Evolutionary conservation across 1,284 basidiomycete genomes (phyloP).

Genomic region (Nidula niveotomentosa): DNA sequence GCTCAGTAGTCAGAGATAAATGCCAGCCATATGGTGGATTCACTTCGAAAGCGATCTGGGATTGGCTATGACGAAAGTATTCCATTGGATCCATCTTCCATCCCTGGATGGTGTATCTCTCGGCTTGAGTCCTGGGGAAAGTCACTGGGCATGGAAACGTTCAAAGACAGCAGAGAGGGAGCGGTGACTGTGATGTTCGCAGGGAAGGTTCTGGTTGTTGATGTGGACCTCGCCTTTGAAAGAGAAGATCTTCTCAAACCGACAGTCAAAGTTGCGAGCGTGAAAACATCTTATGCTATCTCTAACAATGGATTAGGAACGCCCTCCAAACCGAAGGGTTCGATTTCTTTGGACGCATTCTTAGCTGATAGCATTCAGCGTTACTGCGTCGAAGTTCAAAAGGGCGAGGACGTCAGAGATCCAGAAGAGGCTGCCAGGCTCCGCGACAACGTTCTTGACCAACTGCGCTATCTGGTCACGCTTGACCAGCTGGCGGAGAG

Average conservation of each 20-base stretch:
- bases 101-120: conserved; percentile 55
- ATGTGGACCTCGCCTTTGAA: conserved; percentile 61
- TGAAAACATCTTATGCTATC: conserved; percentile 76
- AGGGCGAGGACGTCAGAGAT: conserved; percentile 47
- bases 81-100: conserved; percentile 41
- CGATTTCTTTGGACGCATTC: conserved; percentile 62
- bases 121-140: conserved; percentile 60
- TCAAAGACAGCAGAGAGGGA: conserved; percentile 51
- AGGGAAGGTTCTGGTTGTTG: conserved; percentile 75
- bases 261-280: conserved; percentile 44
- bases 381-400: conserved; percentile 63
- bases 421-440: conserved; percentile 47
- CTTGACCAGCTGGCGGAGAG: conserved; percentile 61
- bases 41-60: conserved; percentile 41
- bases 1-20: conserved; percentile 48
- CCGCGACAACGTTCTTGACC: conserved; percentile 45
- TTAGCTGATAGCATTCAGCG: conserved; percentile 50
- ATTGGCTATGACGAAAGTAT: conserved; percentile 62
- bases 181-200: conserved; percentile 61
- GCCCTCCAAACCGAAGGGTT: conserved; percentile 42
- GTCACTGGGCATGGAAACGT: conserved; percentile 69
- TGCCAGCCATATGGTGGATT: conserved; percentile 41
- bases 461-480: conserved; percentile 70
- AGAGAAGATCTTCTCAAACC: conserved; percentile 34
- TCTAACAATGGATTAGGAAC: conserved; percentile 37